Evolutionary conservation across 306 rosid species (phyloP), one percentile per base, ranked within the genome.

Genomic region (Arachis stenosperma): DNA sequence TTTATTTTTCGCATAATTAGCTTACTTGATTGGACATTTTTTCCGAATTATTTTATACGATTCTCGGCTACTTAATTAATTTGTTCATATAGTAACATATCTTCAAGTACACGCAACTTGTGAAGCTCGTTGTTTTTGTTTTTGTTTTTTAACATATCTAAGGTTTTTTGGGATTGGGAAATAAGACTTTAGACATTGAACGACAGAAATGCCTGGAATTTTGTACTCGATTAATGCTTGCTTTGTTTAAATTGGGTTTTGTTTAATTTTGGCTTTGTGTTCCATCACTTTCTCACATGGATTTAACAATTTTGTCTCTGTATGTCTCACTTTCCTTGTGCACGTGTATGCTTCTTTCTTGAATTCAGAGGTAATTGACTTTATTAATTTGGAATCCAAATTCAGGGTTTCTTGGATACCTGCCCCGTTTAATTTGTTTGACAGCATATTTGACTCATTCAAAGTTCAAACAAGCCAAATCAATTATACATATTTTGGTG

Each of bases 161-260:
- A 74, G 61, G 52, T 62, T 11, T 62, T 50, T 85, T 47, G 87
- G 83, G 78, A 83, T 73, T 50, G 10, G 65, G 43, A 47, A 69
- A 6, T 2, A 63, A 69, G 61, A 76, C 59, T 69, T 69, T 81
- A 61, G 73, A 76, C 75, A 71, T 82, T 76, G 81, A 85, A 83
- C 79, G 82, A 81, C 86, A 88, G 77, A 74, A 71, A 74, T 81
- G 89, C 83, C 67, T 83, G 72, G 82, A 53, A 74, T 69, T 72
- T 74, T 80, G 82, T 43, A 73, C 63, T 9, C 37, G 82, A 67
- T 80, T 58, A 73, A 80, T 65, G 17, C 47, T 79, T 76, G 76
- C 37, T 33, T 33, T 33, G 37, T 33, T 79, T 77, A 59, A 57
- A 53, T 55, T 30, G 75, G 72, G 57, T 80, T 76, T 73, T 76